Conservation (phyloP, 129 eudicot species). For the Pittosporum tobira region DNA sequence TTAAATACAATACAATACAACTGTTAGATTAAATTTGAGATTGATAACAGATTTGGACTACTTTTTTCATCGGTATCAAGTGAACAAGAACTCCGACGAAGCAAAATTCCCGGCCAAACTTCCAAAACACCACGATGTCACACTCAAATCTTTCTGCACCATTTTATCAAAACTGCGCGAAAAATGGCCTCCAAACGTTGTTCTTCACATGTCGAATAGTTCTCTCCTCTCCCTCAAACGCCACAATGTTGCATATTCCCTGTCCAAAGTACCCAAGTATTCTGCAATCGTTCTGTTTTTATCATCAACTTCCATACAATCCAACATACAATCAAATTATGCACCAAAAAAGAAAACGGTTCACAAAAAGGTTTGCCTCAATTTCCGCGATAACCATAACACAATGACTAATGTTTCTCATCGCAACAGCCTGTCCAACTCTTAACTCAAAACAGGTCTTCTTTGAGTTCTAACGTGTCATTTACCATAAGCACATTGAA, state of each 20-base stretch:
- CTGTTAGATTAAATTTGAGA: no score
- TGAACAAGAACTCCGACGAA: conserved; percentile 35
- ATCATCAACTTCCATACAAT: conserved; percentile 27
- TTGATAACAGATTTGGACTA: no score
- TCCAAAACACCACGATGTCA: conserved; percentile 38
- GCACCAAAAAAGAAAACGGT: conserved; percentile 48
- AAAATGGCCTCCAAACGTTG: conserved; percentile 54
- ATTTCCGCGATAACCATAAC: conserved; percentile 40
- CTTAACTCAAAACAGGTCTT: conserved; percentile 27
- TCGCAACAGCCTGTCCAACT: conserved; percentile 28
- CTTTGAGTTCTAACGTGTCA: conserved; percentile 21
- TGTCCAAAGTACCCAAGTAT: conserved; percentile 9
- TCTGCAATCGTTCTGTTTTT: conserved; percentile 21
- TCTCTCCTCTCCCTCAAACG: conserved; percentile 46
- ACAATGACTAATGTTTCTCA: conserved; percentile 31
- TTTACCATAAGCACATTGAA: conserved; percentile 23
- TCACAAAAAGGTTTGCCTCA: conserved; percentile 44
- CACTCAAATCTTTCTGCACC: conserved; percentile 34
- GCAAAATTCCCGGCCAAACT: conserved; percentile 22
- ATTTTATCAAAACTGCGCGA: conserved; percentile 35
- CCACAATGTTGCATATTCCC: conserved; percentile 29
- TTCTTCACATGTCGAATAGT: conserved; percentile 33
- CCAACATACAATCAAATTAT: conserved; percentile 34
- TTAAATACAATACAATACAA: no score
- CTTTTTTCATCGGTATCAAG: conserved; percentile 33